Evolutionary conservation across 106 monocot genomes (phyloP).

Genomic region (Amphibolis antarctica): DNA sequence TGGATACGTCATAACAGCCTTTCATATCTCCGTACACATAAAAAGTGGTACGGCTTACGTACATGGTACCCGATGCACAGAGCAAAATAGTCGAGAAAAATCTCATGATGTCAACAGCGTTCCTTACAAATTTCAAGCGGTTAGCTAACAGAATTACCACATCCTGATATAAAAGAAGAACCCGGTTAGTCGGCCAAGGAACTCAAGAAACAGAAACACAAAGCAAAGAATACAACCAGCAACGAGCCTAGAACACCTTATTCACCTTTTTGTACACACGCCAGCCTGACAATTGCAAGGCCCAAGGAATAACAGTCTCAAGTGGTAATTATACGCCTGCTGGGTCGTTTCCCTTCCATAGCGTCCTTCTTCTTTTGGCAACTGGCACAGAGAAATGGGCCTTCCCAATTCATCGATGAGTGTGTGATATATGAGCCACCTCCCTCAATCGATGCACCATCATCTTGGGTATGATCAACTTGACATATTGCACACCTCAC

Average conservation of each 20-base stretch:
- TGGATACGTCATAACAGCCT: no score
- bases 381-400: conserved; percentile 56
- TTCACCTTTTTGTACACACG: conserved; percentile 16
- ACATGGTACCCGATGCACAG: no score
- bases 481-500: conserved; percentile 34
- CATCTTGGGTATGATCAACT: conserved; percentile 13
- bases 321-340: background rate
- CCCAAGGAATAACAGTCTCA: background rate
- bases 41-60: no score
- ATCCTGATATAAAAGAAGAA: conserved; percentile 15
- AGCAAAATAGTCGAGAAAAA: no score
- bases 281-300: background rate
- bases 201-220: no score
- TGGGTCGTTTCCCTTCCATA: conserved; percentile 54
- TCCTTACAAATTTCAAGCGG: no score
- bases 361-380: conserved; percentile 69
- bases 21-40: no score
- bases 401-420: conserved; percentile 28
- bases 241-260: conserved; percentile 13
- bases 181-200: conserved; percentile 2
- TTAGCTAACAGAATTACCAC: conserved; percentile 4
- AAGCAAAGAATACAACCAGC: conserved; percentile 7
- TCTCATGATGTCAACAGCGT: no score
- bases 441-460: conserved; percentile 3
- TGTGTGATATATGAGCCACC: conserved; percentile 10